Conservation (phyloP, 441 rosid species). For the Biscutella auriculata region DNA sequence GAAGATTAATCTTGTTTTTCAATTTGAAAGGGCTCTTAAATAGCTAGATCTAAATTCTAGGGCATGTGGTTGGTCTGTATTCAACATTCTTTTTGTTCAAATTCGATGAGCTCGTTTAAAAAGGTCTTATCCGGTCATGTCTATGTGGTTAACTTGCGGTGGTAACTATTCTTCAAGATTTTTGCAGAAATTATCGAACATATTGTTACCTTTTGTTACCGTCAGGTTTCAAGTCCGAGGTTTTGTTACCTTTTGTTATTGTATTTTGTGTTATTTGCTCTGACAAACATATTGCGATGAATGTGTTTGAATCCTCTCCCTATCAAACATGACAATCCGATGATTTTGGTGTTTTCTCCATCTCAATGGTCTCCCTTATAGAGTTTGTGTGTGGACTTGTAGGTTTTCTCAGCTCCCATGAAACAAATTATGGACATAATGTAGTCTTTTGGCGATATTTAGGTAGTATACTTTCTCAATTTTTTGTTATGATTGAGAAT, state of each 20-base stretch:
- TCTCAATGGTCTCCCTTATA: background rate
- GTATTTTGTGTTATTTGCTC: background rate
- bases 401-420: conserved; percentile 87
- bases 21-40: no score
- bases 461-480: conserved; percentile 30
- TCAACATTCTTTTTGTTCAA: no score
- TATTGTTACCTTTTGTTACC: no score
- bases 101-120: no score
- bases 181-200: no score
- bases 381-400: conserved; percentile 2
- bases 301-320: conserved; percentile 2
- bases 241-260: conserved; percentile 26
- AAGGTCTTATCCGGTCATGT: no score
- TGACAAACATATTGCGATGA: background rate
- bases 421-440: conserved; percentile 50
- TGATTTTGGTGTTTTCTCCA: background rate
- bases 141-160: no score
- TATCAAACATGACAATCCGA: background rate
- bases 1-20: no score
- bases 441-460: conserved; percentile 80
- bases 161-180: no score
- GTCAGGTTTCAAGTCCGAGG: no score
- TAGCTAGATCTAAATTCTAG: no score
- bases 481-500: background rate
- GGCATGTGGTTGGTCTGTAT: no score